Base-by-base conservation (phyloP, 2,329 filamentous ascomycete species). In the Trichoderma hamatum region DNA sequence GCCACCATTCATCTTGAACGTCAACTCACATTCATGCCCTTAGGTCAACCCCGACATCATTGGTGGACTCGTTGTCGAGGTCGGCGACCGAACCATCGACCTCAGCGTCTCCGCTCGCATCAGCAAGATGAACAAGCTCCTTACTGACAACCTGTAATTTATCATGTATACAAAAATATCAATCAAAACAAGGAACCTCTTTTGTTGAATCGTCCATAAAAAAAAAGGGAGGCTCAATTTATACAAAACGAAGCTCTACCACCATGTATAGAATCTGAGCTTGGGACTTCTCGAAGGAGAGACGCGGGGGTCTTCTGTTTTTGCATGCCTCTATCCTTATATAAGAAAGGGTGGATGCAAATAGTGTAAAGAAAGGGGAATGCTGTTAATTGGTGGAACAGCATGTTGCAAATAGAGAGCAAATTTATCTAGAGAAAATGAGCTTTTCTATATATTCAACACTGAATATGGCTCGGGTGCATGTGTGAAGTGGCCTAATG, bases 121-220 rank as follows among this genome's bases (percentile, higher is more conserved):
- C 83, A 88, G 92, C 82, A 97, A 94, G 90, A 93, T 99, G 89
- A 99, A 99, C 93, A 99, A 98, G 91, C 90, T 97, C 81, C 92
- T 99, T 80, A 94, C 88, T 76, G 96, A 99, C 84, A 88, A 91
- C 83, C 87, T 99, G 92, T 99, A 97, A 75, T 67, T 43, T 68
- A 71, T 70, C 61, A 68, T 68, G 66, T 68, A 68, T 49, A 63
- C 72, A 43, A 60, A 59, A 51, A 51, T 19, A 65, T 28, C 28
- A 59, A 67, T 28, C 28, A 59, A 67, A 67, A 43, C 34, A 71
- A 67, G 69, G 70, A 69, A 71, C 69, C 72, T 72, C 73, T 74
- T 75, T 74, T 73, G 76, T 71, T 73, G 60, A 55, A 55, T 26
- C 46, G 39, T 36, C 26, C 24, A 21, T 32, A 16, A 63, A n/a